Conservation (phyloP, 2,329 filamentous ascomycete species). For the Lanzia echinophila region DNA sequence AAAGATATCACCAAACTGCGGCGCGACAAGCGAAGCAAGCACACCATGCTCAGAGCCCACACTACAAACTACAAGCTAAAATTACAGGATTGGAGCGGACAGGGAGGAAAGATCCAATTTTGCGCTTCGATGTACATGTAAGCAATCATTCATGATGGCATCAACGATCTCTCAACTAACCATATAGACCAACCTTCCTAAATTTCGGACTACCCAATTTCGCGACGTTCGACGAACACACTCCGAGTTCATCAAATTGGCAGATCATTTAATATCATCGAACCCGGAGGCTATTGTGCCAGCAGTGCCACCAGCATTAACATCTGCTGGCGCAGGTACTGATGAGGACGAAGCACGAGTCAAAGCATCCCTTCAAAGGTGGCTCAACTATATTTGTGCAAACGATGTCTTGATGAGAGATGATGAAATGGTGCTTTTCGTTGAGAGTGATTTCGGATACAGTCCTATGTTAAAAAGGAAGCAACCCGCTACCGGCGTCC, state of each 20-base stretch:
- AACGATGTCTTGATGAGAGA: slow-evolving; percentile 92
- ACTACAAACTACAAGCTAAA: slow-evolving; percentile 86
- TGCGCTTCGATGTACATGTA: slow-evolving; percentile 96
- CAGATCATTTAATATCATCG: slow-evolving; percentile 91
- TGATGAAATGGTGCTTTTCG: slow-evolving; percentile 95
- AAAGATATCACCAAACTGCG: slow-evolving; percentile 26
- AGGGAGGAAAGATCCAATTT: slow-evolving; percentile 89
- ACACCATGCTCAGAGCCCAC: slow-evolving; percentile 45
- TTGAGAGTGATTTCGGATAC: slow-evolving; percentile 98
- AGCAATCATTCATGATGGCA: slow-evolving; percentile 29
- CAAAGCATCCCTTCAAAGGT: slow-evolving; percentile 84
- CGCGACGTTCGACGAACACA: slow-evolving; percentile 93
- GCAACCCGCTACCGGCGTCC: slow-evolving; percentile 91
- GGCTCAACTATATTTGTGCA: slow-evolving; percentile 88
- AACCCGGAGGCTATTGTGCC: slow-evolving; percentile 94
- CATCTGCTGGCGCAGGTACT: slow-evolving; percentile 88
- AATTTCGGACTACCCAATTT: slow-evolving; percentile 96
- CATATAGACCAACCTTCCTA: slow-evolving; percentile 87
- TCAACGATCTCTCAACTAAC: slow-evolving; percentile 13
- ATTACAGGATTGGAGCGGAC: slow-evolving; percentile 89
- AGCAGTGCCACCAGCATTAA: slow-evolving; percentile 88
- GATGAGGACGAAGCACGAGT: slow-evolving; percentile 91
- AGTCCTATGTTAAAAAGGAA: slow-evolving; percentile 92
- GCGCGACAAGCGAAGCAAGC: slow-evolving; percentile 32
- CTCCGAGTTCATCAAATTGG: slow-evolving; percentile 94